Conservation (phyloP, 805 yeast genomes). For the Candida hispaniensis region DNA sequence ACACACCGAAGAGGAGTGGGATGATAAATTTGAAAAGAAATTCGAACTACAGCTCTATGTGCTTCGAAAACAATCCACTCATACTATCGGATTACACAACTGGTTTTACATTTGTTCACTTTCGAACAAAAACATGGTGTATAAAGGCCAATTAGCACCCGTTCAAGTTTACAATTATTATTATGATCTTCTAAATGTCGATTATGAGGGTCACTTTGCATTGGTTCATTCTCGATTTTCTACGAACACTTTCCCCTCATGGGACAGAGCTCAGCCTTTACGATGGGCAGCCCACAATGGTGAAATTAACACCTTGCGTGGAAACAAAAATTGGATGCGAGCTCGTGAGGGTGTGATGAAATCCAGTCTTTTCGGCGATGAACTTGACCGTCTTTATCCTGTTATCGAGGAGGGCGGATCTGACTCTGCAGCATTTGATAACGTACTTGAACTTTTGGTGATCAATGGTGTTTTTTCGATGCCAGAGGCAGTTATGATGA, state of each 20-base stretch:
- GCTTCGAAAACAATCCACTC: constrained; percentile 80
- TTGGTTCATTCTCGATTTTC: constrained; percentile 95
- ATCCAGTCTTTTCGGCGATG: constrained; percentile 79
- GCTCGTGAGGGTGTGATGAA: constrained; percentile 97
- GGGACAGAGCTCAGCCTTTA: constrained; percentile 99
- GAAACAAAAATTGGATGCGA: constrained; percentile 98
- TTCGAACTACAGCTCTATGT: constrained; percentile 80
- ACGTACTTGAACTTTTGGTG: constrained; percentile 82
- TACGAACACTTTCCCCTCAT: constrained; percentile 97
- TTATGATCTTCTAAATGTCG: constrained; percentile 83
- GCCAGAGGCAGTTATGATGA: constrained; percentile 94
- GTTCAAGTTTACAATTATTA: constrained; percentile 91
- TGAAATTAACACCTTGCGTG: constrained; percentile 93
- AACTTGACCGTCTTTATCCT: constrained; percentile 81
- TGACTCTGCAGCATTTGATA: constrained; percentile 96
- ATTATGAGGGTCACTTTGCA: constrained; percentile 90
- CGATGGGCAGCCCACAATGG: constrained; percentile 98
- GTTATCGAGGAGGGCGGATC: constrained; percentile 98
- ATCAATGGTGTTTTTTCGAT: constrained; percentile 84
- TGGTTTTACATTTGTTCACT: constrained; percentile 97
- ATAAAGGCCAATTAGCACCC: constrained; percentile 96
- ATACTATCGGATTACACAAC: constrained; percentile 84
- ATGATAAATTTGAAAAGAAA: constrained; percentile 42
- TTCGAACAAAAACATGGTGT: constrained; percentile 79
- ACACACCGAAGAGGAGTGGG: constrained; percentile 43